These are phyloP conservation scores for Penicillium angulare DNA, from an alignment of 495 filamentous ascomycete genomes.

Conservation along the genomic window DNA sequence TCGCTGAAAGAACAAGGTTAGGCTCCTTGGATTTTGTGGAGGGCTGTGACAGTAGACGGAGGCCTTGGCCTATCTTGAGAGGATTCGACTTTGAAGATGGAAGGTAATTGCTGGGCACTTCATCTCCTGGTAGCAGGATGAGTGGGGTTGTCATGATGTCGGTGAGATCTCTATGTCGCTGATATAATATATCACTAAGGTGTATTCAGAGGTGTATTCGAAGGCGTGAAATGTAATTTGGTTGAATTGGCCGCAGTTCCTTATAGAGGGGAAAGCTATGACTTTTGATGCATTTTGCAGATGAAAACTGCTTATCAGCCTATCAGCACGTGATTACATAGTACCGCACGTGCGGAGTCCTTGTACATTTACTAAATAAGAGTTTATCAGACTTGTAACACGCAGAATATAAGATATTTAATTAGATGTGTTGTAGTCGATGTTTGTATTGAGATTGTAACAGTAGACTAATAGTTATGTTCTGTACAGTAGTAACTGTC, in stretches of 20 bases:
- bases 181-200: no score
- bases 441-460: no score
- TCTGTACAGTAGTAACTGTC: no score
- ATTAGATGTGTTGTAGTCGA: neutral
- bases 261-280: conserved; percentile 1
- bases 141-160: conserved; percentile 44
- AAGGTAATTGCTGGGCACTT: conserved; percentile 56
- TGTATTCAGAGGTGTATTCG: neutral
- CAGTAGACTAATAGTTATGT: no score
- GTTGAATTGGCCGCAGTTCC: neutral
- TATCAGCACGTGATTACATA: conserved; percentile 27
- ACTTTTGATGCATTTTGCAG: neutral
- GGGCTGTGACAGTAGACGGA: conserved; percentile 49
- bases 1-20: conserved; percentile 61
- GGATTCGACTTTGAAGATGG: conserved; percentile 62
- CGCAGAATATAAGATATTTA: neutral
- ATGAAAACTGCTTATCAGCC: conserved; percentile 8
- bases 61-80: conserved; percentile 81
- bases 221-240: neutral
- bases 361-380: no score
- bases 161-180: neutral
- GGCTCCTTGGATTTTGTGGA: conserved; percentile 18
- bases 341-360: no score
- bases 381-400: no score
- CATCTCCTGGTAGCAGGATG: conserved; percentile 76